Evolutionary conservation across 176 grass and related monocot species (phyloP), one percentile per base, ranked within the genome.

Genomic region (Cymbopogon citratus): DNA sequence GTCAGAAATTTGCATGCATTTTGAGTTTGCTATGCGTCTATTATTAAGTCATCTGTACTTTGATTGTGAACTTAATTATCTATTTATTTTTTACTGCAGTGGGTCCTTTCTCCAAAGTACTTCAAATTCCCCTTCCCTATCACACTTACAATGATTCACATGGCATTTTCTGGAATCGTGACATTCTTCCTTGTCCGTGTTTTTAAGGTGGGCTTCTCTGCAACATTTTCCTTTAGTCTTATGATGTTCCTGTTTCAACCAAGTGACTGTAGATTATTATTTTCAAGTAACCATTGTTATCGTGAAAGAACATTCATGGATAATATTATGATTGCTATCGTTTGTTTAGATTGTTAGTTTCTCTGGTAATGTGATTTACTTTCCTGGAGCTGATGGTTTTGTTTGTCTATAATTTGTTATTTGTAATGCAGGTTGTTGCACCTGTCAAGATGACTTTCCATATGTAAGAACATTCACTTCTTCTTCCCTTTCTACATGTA

Each of bases 391-490:
- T 85, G 78, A 88, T 25, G 31, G 33, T 41, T 81, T 64, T 59
- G 2, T 76, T 59, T 72, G 79, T 26, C 23, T 66, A 73, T 86
- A 10, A 27, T 79, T 85, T 78, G 75, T 25, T 49, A 89, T 84
- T 85, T 78, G 75, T 18, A 39, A 51, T 84, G 49, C 93, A 99
- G 96, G 93, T 99, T 72, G 92, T 99, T 81, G 31, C 91, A 93
- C 96, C 96, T 66, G 96, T 95, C 74, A 99, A 99, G 91, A 99
- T 99, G 96, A 95, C 92, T 81, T 99, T 99, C 74, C 96, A 99
- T 78, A 93, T 99, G 96, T 95, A 99, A 93, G 96, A 77, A 73
- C 10, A 66, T 86, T 75, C 46, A 44, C 46, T 76, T 87, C 9
- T 74, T 6, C 35, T 71, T 61, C 12, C 65, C 77, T 86, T 12